Conservation (phyloP, 768 basidiomycete species). For the Chalciporus piperatus region DNA sequence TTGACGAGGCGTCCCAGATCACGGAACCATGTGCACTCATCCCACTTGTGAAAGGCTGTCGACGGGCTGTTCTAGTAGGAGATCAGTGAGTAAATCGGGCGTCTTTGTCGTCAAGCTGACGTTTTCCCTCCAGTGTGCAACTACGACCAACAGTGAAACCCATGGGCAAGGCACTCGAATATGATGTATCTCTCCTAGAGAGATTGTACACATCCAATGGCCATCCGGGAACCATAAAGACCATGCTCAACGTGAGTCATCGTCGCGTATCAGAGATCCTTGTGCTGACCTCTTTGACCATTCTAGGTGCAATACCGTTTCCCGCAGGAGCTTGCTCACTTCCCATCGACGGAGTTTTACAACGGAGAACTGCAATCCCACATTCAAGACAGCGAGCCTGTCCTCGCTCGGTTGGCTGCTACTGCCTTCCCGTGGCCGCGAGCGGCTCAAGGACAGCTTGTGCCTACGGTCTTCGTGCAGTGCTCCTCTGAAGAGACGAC, state of each 20-base stretch:
- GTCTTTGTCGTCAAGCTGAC: not conserved
- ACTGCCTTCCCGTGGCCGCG: slow-evolving; percentile 61
- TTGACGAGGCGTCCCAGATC: slow-evolving; percentile 71
- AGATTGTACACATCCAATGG: slow-evolving; percentile 44
- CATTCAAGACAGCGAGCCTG: slow-evolving; percentile 34
- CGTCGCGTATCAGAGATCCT: not conserved
- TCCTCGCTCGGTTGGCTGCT: slow-evolving; percentile 36
- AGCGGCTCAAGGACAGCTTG: slow-evolving; percentile 24
- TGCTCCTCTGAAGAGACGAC: slow-evolving; percentile 57
- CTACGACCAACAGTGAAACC: slow-evolving; percentile 61
- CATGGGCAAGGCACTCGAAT: slow-evolving; percentile 54
- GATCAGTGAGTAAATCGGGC: slow-evolving; percentile 52
- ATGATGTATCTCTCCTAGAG: slow-evolving; percentile 62
- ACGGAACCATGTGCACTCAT: slow-evolving; percentile 66
- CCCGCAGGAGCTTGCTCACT: slow-evolving; percentile 51
- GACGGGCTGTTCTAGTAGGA: slow-evolving; percentile 58
- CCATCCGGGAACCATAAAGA: slow-evolving; percentile 42
- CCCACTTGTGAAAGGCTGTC: slow-evolving; percentile 62
- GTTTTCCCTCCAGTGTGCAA: slow-evolving; percentile 48
- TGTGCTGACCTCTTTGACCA: not conserved
- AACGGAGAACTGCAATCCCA: slow-evolving; percentile 50
- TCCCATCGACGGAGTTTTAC: slow-evolving; percentile 66
- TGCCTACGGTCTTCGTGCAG: slow-evolving; percentile 58
- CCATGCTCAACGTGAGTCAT: slow-evolving; percentile 56
- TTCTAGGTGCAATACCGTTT: slow-evolving; percentile 62